Conservation (phyloP, 1,139 yeast genomes). For the Lodderomyces oxycetoniae region DNA sequence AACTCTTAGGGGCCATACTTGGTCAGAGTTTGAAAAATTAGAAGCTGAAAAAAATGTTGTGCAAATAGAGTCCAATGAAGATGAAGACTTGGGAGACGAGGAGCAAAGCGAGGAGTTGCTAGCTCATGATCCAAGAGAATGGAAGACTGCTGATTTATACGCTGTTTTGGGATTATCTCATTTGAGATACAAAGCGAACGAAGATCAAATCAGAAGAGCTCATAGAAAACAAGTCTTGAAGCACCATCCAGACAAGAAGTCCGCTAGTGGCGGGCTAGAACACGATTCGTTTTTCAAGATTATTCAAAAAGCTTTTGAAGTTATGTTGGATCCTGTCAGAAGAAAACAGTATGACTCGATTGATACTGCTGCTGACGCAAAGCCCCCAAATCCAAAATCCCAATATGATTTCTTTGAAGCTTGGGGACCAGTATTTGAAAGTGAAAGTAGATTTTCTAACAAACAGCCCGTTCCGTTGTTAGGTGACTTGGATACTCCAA, state of each 20-base stretch:
- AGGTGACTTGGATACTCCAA: conserved; percentile 64
- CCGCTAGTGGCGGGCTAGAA: conserved; percentile 75
- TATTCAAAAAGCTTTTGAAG: conserved; percentile 93
- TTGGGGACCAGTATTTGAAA: conserved; percentile 88
- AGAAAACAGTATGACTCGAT: conserved; percentile 95
- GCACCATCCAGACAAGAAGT: conserved; percentile 98
- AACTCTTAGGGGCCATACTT: conserved; percentile 93
- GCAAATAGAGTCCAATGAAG: conserved; percentile 61
- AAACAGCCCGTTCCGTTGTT: conserved; percentile 82
- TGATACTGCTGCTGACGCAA: conserved; percentile 80
- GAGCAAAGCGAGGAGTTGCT: conserved; percentile 80
- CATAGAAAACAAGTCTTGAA: conserved; percentile 95
- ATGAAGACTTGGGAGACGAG: conserved; percentile 70
- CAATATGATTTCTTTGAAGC: conserved; percentile 80
- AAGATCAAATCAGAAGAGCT: conserved; percentile 91
- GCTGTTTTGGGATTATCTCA: conserved; percentile 93
- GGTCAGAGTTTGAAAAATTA: conserved; percentile 94
- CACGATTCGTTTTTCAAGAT: conserved; percentile 98
- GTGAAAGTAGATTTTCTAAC: conserved; percentile 90
- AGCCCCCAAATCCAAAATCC: conserved; percentile 64
- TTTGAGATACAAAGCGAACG: conserved; percentile 86
- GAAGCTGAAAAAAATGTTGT: conserved; percentile 90
- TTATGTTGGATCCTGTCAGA: conserved; percentile 76
- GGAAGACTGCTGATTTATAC: conserved; percentile 95
- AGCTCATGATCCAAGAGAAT: conserved; percentile 91